Conservation (phyloP, 2,329 filamentous ascomycete genomes). For the Mariannaea elegans region DNA sequence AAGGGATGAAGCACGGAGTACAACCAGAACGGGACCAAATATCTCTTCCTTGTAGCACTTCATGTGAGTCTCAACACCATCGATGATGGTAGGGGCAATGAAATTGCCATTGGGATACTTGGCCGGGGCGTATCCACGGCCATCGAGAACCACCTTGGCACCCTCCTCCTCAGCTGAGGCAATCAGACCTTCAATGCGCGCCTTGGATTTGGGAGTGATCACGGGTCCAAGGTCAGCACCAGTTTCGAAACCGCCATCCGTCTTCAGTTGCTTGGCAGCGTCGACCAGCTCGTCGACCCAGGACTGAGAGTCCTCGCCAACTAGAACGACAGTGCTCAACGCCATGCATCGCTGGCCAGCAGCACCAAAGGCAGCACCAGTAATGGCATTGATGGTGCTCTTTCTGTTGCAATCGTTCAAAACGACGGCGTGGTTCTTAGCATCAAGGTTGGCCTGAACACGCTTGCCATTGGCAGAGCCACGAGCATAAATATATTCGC, state of each 20-base stretch:
- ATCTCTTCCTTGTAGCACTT: constrained; percentile 85
- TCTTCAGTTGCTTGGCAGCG: constrained; percentile 73
- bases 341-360: constrained; percentile 88
- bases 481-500: constrained; percentile 82
- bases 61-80: constrained; percentile 81
- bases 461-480: constrained; percentile 85
- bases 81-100: constrained; percentile 82
- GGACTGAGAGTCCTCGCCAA: constrained; percentile 82
- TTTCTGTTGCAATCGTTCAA: constrained; percentile 88
- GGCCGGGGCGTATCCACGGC: constrained; percentile 67
- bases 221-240: constrained; percentile 76
- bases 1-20: constrained; percentile 78
- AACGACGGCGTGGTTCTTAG: constrained; percentile 86
- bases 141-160: constrained; percentile 80
- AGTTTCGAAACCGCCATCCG: constrained; percentile 69
- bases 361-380: constrained; percentile 83
- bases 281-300: constrained; percentile 83
- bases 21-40: constrained; percentile 82
- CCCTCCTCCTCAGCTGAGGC: constrained; percentile 79
- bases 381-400: constrained; percentile 81
- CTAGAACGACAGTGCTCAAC: constrained; percentile 79
- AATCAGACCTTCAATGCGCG: constrained; percentile 78
- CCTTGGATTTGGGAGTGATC: constrained; percentile 78
- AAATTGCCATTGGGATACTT: constrained; percentile 41
- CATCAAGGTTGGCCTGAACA: constrained; percentile 84